Base-by-base conservation (phyloP, 2,329 filamentous ascomycete species). In the Lomentospora prolificans region DNA sequence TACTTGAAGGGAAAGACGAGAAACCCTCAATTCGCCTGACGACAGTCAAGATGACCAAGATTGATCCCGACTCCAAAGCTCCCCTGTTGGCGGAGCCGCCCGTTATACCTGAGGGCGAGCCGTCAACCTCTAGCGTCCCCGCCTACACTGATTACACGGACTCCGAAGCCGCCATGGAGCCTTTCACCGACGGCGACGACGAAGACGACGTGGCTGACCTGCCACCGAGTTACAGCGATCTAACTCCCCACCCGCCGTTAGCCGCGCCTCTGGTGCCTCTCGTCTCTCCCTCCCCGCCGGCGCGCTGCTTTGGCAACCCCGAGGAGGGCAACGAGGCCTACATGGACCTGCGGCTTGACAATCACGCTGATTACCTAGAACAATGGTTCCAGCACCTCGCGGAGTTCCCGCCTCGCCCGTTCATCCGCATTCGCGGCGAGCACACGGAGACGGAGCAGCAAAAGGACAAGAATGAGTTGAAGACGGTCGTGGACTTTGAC, bases 401-500 rank as follows among this genome's bases (percentile, higher is more conserved):
- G 25, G 62, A 62, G 27, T 64, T 70, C 8, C 80, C 81, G 3
- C 80, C 81, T 0, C 73, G 78, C n/a, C 75, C 76, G 0, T 75
- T 70, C 53, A 71, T 84, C 7, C 72, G 71, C 51, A 66, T 85
- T 44, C 68, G 71, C 30, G 82, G 82, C 54, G 74, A 74, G 3
- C 82, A 85, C 65, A 68, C 62, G 10, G 70, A 79, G 64, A 73
- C 68, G 3, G 67, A 67, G 39, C 69, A 73, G 54, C 69, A 70
- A 58, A 66, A 73, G 57, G 70, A 74, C 59, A 77, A 77, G 63
- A 71, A 70, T n/a, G 73, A 77, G 60, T 70, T 64, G 39, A 66
- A 66, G 36, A 70, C 67, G 8, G 67, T 82, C 5, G 75, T 75
- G 22, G 83, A 86, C 64, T 86, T 86, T 61, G 76, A 81, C 63